Evolutionary conservation across 78 protist genomes (phyloP).

Genomic region (Emiliania huxleyi): DNA sequence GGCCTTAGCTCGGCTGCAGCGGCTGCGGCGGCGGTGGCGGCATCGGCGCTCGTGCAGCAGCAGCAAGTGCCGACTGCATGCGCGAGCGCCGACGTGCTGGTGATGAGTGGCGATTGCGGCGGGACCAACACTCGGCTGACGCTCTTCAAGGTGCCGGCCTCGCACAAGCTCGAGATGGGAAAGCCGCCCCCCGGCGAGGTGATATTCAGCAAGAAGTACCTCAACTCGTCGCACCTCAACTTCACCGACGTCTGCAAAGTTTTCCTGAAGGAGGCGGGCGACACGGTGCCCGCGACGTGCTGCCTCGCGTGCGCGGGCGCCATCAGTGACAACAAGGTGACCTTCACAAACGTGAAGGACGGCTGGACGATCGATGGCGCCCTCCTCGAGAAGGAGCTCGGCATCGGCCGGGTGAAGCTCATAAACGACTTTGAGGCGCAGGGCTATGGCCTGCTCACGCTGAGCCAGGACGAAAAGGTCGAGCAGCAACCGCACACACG

Average conservation of each 20-base stretch:
- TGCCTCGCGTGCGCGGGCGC: slow-evolving; percentile 30
- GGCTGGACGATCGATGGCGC: not conserved
- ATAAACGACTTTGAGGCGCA: slow-evolving; percentile 21
- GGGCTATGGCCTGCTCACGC: slow-evolving; percentile 60
- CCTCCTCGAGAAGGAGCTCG: not conserved
- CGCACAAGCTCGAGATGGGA: not conserved
- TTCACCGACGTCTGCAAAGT: not conserved
- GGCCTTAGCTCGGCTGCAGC: no score
- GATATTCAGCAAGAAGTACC: not conserved
- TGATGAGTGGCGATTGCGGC: slow-evolving; percentile 18
- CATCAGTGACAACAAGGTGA: not conserved
- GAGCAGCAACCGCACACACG: no score
- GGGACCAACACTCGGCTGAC: slow-evolving; percentile 10
- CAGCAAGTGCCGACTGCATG: no score
- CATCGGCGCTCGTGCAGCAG: no score
- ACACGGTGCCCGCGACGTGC: not conserved
- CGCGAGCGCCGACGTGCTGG: not conserved
- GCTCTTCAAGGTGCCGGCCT: not conserved
- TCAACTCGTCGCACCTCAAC: not conserved
- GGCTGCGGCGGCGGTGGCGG: no score
- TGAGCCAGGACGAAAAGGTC: not conserved
- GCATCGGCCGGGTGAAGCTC: not conserved
- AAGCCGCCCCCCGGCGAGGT: not conserved
- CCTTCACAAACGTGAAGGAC: not conserved
- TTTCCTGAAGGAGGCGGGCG: not conserved